phyloP scores from a whole-genome alignment of 176 grass and related monocot species.

The Zizania latifolia region DNA sequence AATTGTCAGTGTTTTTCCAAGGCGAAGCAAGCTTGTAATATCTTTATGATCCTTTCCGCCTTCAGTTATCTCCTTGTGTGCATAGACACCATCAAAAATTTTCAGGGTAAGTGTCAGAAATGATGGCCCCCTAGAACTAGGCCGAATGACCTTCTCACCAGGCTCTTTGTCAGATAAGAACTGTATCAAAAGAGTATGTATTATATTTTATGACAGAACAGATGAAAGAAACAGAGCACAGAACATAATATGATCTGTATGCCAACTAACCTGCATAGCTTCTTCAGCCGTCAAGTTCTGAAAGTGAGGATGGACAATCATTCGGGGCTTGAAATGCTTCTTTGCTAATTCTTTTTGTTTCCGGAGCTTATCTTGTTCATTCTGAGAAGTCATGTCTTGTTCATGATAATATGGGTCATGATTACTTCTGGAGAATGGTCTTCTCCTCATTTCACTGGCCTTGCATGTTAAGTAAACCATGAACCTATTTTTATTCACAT shows the following conservation, averaged over 20 bases:
- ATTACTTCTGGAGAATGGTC: slow-evolving; percentile 40
- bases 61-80: slow-evolving; percentile 95
- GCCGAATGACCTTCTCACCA: slow-evolving; percentile 83
- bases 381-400: slow-evolving; percentile 34
- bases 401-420: slow-evolving; percentile 77
- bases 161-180: slow-evolving; percentile 77
- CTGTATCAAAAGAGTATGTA: slow-evolving; percentile 40
- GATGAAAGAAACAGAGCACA: background rate
- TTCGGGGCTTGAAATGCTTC: slow-evolving; percentile 88
- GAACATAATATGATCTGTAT: background rate
- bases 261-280: slow-evolving; percentile 69
- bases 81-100: slow-evolving; percentile 83
- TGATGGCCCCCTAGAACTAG: slow-evolving; percentile 76
- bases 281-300: slow-evolving; percentile 91
- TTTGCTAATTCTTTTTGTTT: slow-evolving; percentile 78
- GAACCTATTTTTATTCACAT: slow-evolving; percentile 77
- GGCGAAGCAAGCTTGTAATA: slow-evolving; percentile 90
- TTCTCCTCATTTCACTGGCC: slow-evolving; percentile 55
- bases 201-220: background rate
- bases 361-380: slow-evolving; percentile 56
- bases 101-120: slow-evolving; percentile 90
- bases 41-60: slow-evolving; percentile 93
- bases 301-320: slow-evolving; percentile 98
- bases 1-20: slow-evolving; percentile 85
- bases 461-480: slow-evolving; percentile 79